These are phyloP conservation scores for Cercophora newfieldiana DNA, from an alignment of 495 filamentous ascomycete species.

Conservation along the genomic window DNA sequence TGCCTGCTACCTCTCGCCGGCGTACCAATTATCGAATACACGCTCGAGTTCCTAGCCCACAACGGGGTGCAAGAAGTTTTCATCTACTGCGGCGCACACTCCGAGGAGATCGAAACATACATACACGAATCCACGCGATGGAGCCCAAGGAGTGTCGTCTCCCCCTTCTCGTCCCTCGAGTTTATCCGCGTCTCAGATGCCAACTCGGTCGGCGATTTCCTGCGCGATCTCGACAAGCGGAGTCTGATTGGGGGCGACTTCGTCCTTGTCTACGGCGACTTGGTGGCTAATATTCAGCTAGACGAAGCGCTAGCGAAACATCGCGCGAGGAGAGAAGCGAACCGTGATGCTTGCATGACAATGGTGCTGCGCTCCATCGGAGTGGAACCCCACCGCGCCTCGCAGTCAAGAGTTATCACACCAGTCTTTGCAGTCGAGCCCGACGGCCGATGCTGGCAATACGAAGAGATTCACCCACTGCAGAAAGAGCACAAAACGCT, in stretches of 20 bases:
- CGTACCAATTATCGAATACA: constrained; percentile 94
- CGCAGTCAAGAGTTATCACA: constrained; percentile 67
- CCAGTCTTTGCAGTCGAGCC: constrained; percentile 89
- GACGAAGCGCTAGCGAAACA: constrained; percentile 77
- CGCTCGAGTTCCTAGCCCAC: constrained; percentile 92
- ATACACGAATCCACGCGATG: constrained; percentile 56
- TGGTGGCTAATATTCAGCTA: constrained; percentile 88
- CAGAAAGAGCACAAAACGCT: constrained; percentile 56
- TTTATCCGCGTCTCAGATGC: constrained; percentile 85
- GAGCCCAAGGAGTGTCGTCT: constrained; percentile 53
- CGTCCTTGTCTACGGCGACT: constrained; percentile 86
- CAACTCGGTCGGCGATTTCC: constrained; percentile 85
- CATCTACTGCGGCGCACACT: constrained; percentile 87
- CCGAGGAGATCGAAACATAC: constrained; percentile 84
- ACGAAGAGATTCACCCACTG: constrained; percentile 69
- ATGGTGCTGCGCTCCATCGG: constrained; percentile 84
- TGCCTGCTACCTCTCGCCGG: constrained; percentile 94
- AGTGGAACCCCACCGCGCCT: constrained; percentile 60
- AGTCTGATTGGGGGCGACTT: constrained; percentile 88
- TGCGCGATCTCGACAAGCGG: constrained; percentile 89
- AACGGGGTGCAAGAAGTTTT: constrained; percentile 90
- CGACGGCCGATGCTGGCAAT: constrained; percentile 81
- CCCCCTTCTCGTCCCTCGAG: constrained; percentile 81
- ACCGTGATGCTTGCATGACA: constrained; percentile 98
- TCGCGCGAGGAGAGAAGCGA: constrained; percentile 72